A percentile compares a stretch with the other conserved stretches of the same genome.
These are phyloP conservation scores for Stachybotrys chartarum DNA, from an alignment of 2,329 filamentous ascomycete species.

Conservation along the genomic window DNA sequence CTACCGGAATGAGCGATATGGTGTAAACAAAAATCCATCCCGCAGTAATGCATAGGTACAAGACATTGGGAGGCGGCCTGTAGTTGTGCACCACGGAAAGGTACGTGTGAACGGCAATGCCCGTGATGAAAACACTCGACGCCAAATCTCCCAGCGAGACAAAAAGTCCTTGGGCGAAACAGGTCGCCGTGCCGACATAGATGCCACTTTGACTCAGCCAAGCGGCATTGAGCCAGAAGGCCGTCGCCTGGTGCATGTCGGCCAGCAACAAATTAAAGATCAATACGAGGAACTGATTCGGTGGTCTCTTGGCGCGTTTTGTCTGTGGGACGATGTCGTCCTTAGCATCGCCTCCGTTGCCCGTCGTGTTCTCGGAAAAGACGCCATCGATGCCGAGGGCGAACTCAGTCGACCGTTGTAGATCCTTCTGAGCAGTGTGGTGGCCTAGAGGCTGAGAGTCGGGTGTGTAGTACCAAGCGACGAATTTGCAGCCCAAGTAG, in stretches of 20 bases:
- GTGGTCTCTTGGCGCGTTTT: conserved; percentile 25
- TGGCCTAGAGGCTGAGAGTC: conserved; percentile 5
- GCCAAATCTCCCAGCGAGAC: conserved; percentile 60
- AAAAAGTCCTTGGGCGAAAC: conserved; percentile 61
- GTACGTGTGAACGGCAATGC: conserved; percentile 61
- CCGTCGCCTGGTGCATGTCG: conserved; percentile 58
- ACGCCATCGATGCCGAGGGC: conserved; percentile 27
- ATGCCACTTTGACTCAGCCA: conserved; percentile 51
- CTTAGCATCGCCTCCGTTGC: not conserved
- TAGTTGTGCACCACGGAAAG: conserved; percentile 51
- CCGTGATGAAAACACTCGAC: conserved; percentile 59
- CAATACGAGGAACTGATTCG: conserved; percentile 62
- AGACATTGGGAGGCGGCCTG: conserved; percentile 38
- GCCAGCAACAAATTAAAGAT: conserved; percentile 64
- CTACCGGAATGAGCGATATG: conserved; percentile 45
- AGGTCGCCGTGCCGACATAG: conserved; percentile 44
- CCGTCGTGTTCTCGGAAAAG: conserved; percentile 11
- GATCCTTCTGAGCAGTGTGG: conserved; percentile 4
- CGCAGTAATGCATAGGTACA: conserved; percentile 39
- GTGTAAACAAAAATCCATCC: conserved; percentile 55
- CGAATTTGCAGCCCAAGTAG: conserved; percentile 23
- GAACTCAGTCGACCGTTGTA: conserved; percentile 22
- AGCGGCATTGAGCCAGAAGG: conserved; percentile 55
- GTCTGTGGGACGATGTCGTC: conserved; percentile 4
- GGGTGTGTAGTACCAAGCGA: conserved; percentile 18